phyloP scores from a whole-genome alignment of 176 grass and related monocot genomes.

The Musa schizocarpa region DNA sequence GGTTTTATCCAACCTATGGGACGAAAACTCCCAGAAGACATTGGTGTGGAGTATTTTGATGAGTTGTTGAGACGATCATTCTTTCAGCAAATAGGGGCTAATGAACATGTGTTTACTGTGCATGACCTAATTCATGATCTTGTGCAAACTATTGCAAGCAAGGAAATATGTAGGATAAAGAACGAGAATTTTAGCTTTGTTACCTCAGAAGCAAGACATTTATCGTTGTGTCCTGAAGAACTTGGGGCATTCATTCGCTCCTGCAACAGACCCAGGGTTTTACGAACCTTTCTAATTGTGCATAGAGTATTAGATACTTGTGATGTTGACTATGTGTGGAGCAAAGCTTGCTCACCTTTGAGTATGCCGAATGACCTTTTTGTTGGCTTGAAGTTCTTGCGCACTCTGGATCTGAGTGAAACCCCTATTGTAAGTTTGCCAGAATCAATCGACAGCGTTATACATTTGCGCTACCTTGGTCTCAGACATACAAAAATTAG shows the following conservation, averaged over 20 bases:
- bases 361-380: background rate
- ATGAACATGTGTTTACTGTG: background rate
- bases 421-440: slow-evolving; percentile 7
- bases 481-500: background rate
- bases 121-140: slow-evolving; percentile 32
- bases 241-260: background rate
- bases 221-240: background rate
- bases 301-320: background rate
- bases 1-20: slow-evolving; percentile 11
- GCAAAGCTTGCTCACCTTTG: background rate
- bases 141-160: background rate
- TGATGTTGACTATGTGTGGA: background rate
- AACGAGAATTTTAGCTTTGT: background rate
- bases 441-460: slow-evolving; percentile 9
- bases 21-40: slow-evolving; percentile 1
- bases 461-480: slow-evolving; percentile 17
- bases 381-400: background rate
- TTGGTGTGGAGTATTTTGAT: slow-evolving; percentile 12
- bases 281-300: background rate
- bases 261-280: background rate
- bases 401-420: slow-evolving; percentile 6
- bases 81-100: slow-evolving; percentile 7
- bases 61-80: slow-evolving; percentile 29
- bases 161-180: background rate
- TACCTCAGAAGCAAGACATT: background rate